Base-by-base conservation (phyloP, 768 basidiomycete genomes). In the Mycena olivaceomarginata region DNA sequence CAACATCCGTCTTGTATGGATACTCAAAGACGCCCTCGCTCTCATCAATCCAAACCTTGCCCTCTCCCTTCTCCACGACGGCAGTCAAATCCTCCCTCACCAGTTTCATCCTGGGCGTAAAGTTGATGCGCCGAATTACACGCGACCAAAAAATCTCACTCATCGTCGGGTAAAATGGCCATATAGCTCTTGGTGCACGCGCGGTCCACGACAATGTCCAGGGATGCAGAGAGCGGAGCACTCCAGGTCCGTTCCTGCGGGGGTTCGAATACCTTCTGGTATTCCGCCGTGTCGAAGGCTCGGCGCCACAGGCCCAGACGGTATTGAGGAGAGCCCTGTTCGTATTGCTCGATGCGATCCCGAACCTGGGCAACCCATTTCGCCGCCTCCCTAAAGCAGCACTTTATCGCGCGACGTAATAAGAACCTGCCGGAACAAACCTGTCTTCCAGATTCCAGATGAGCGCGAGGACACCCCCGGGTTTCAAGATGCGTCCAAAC, bases 401-500 rank as follows among this genome's bases (percentile, higher is more conserved):
- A 63, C 64, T 74, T 66, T 4, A 46, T 56, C 7, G 9, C 31
- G 16, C 31, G 16, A 20, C 18, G 12, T 10, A 22, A n/a, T 40
- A 15, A 2, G 41, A 51, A 37, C 18, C 12, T 11, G 20, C 46
- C 22, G 41, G 16, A 64, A 74, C 85, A 62, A 74, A 93, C 93
- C 94, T 88, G 84, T 97, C 94, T 84, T 98, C 98, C 41, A 98
- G 86, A 85, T 98, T 99, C 98, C 98, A 99, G 63, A 98, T 92
- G 72, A 96, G 89, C 7, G 90, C 93, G 20, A 95, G 89, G 1
- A 89, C 84, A 3, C 96, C 96, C n/a, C 86, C 85, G 0, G 95
- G 94, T 82, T 94, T 95, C 65, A 98, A 89, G 78, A 97, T 92
- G 43, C 96, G 92, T 10, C 92, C 90, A 80, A 98, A 95, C 82